Evolutionary conservation across 2,329 filamentous ascomycete genomes (phyloP).

Genomic region (Diaporthe australafricana): DNA sequence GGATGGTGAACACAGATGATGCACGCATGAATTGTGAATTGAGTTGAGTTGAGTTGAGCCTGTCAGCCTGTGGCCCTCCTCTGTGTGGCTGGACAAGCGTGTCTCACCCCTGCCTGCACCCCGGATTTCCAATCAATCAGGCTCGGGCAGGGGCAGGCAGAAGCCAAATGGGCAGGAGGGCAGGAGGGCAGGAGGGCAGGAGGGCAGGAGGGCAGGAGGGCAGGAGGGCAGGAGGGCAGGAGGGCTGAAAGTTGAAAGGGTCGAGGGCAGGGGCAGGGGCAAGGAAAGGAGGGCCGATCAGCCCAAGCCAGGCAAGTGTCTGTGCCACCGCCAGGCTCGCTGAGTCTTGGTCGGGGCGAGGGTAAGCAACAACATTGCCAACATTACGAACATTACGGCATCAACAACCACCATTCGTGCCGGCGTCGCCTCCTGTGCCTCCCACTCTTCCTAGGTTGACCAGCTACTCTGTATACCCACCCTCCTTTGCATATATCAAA

Average conservation of each 20-base stretch:
- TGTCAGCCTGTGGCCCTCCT: background rate
- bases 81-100: conserved; percentile 1
- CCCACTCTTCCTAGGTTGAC: background rate
- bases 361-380: conserved; percentile 3
- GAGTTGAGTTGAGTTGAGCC: background rate
- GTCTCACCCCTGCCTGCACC: background rate
- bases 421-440: background rate
- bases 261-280: no score
- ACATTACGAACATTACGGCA: conserved; percentile 19
- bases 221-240: no score
- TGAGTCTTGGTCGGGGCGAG: background rate
- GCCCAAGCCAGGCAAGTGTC: no score
- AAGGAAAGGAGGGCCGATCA: no score
- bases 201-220: no score
- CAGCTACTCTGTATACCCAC: background rate
- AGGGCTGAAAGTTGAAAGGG: background rate
- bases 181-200: background rate
- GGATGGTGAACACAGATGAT: background rate
- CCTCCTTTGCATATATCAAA: conserved; percentile 4
- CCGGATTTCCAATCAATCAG: conserved; percentile 24
- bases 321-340: background rate
- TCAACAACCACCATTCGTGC: background rate
- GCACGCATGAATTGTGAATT: background rate
- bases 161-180: background rate
- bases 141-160: background rate